These are phyloP conservation scores for Neofusicoccum kwambonambiense DNA, from an alignment of 2,329 filamentous ascomycete genomes.

Conservation along the genomic window DNA sequence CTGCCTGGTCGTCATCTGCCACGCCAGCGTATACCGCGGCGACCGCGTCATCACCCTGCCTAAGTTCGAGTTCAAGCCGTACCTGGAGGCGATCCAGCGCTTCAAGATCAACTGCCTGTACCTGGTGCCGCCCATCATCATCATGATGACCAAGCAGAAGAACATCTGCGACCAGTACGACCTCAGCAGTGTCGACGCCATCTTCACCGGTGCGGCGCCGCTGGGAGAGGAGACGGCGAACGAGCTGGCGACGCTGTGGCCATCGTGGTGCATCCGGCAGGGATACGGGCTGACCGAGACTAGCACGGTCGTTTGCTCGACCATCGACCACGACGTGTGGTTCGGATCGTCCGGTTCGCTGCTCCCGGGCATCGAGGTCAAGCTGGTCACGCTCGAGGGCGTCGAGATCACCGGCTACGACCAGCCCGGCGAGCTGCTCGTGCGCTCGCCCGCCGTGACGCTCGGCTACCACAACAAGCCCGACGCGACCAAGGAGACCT, in stretches of 20 bases:
- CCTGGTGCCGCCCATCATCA: slow-evolving; percentile 79
- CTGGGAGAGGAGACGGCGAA: slow-evolving; percentile 70
- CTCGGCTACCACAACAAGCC: slow-evolving; percentile 86
- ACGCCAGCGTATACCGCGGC: slow-evolving; percentile 65
- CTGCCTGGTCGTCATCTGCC: slow-evolving; percentile 68
- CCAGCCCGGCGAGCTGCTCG: slow-evolving; percentile 74
- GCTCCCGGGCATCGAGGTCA: slow-evolving; percentile 62
- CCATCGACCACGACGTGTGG: slow-evolving; percentile 62
- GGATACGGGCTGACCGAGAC: slow-evolving; percentile 81
- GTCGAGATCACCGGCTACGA: slow-evolving; percentile 69
- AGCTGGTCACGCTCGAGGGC: slow-evolving; percentile 67
- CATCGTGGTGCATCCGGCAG: slow-evolving; percentile 65
- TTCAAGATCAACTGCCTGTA: slow-evolving; percentile 68
- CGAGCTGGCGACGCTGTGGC: slow-evolving; percentile 61
- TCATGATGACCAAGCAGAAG: slow-evolving; percentile 68
- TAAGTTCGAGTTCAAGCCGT: slow-evolving; percentile 71
- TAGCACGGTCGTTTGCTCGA: slow-evolving; percentile 65
- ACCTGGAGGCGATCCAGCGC: slow-evolving; percentile 63
- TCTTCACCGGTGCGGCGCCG: slow-evolving; percentile 78
- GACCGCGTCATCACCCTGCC: slow-evolving; percentile 71
- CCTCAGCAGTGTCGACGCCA: slow-evolving; percentile 61
- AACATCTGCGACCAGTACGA: slow-evolving; percentile 65
- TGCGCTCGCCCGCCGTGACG: slow-evolving; percentile 74
- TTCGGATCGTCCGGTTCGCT: slow-evolving; percentile 72
- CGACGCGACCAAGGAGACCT: slow-evolving; percentile 78